Evolutionary conservation across 768 basidiomycete genomes (phyloP), one percentile per base, ranked within the genome.

Genomic region (Xerocomus spinulosus): DNA sequence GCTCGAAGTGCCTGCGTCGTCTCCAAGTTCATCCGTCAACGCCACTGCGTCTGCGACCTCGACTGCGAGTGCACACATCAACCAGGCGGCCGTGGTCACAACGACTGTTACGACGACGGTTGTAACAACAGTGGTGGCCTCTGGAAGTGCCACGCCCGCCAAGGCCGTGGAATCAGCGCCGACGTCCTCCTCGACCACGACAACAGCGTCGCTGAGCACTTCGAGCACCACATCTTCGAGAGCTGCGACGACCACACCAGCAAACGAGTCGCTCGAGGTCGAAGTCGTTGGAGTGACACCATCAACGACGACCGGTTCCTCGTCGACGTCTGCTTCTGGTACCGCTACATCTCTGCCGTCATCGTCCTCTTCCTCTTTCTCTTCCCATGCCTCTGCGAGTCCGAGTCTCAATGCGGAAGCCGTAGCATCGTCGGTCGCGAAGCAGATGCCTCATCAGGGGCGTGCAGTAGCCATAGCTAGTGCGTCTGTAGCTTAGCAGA

Each of bases 61-160:
- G 14, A 37, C 35, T n/a, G 10, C 36, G 14, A 42, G 9, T 24
- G 24, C 42, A 18, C 46, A 29, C 36, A 17, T 5, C 1, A 32
- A 44, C 5, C 48, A 44, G 20, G 43, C 15, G 4, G 25, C 57
- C 14, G 34, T 52, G 13, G 6, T 60, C n/a, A 61, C 65, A 3
- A 67, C 55, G 15, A 64, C 64, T 20, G 34, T 62, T n/a, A 67
- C 55, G 7, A 60, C 57, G 18, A 67, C 62, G 17, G 42, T 64
- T 13, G 25, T 54, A 3, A 20, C 50, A 5, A 50, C 49, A 13
- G 34, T 45, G 41, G 54, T 55, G 17, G 21, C 45, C 5, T 48
- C 53, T 1, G 40, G 15, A 32, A 40, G 44, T 2, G 35, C 15
- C 29, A 42, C 59, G 4, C 48, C 59, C 1, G 51, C 51, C 1